phyloP scores from a whole-genome alignment of 2,329 filamentous ascomycete genomes.

The Pleoardoris graminearum region DNA sequence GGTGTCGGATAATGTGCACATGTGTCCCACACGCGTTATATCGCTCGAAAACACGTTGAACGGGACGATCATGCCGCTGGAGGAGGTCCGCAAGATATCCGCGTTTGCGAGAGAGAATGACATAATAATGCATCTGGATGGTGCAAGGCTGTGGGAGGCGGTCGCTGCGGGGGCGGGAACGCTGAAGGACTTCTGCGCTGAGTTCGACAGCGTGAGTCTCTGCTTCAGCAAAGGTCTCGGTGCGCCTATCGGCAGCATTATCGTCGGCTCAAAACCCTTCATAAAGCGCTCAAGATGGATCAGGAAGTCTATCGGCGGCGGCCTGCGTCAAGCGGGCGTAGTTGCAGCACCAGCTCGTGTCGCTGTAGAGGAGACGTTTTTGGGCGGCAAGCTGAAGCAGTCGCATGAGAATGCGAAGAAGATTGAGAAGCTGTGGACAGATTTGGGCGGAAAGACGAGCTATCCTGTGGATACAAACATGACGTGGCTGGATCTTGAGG shows the following conservation, averaged over 20 bases:
- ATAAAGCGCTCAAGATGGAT: constrained; percentile 74
- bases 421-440: constrained; percentile 68
- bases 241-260: constrained; percentile 76
- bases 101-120: constrained; percentile 65
- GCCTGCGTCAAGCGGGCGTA: constrained; percentile 74
- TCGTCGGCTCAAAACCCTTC: constrained; percentile 63
- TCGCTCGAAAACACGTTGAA: constrained; percentile 84
- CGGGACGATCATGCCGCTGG: constrained; percentile 76
- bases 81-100: constrained; percentile 70
- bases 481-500: constrained; percentile 78
- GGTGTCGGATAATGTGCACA: constrained; percentile 71
- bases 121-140: constrained; percentile 76
- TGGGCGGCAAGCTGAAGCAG: constrained; percentile 63
- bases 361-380: constrained; percentile 78
- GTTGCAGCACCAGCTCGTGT: constrained; percentile 75
- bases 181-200: constrained; percentile 66
- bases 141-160: constrained; percentile 81
- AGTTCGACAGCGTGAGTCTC: constrained; percentile 74
- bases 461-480: constrained; percentile 87
- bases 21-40: constrained; percentile 79
- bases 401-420: constrained; percentile 66
- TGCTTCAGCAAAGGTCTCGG: constrained; percentile 85
- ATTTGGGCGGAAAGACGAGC: constrained; percentile 67
- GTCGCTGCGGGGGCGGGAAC: constrained; percentile 70
- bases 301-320: constrained; percentile 79